Evolutionary conservation across 1,284 basidiomycete genomes (phyloP), one percentile per base, ranked within the genome.

Genomic region (Cryptococcus maquisensis): DNA sequence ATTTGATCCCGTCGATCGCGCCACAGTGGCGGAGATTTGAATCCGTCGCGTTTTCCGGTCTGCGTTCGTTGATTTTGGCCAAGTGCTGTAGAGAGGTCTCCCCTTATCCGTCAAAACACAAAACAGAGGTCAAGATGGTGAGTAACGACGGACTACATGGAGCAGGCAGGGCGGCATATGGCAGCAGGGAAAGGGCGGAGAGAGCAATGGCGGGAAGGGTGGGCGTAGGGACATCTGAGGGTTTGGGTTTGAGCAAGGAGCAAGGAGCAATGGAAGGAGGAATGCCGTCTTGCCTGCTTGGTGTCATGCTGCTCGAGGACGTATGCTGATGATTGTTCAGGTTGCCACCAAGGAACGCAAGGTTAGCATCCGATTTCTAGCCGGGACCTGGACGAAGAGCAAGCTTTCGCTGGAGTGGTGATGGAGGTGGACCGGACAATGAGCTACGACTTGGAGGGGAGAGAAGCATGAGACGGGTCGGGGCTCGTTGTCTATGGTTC

Each of bases 301-400:
- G n/a, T 54, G n/a, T 13, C 23, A n/a, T 18, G 48, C 52, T 50
- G 38, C 36, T 28, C 23, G 18, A 43, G 18, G 26, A 32, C 16
- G 9, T 46, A 1, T n/a, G 55, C 58, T 60, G 48, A 57, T 28
- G 20, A 21, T 32, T 37, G 42, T 23, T 40, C 41, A 62, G 60
- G 57, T 55, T 54, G 55, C 61, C 54, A 62, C 54, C 41, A 58
- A 47, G 46, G 61, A 62, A 54, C 52, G 57, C 51, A 62, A 62
- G 58, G 61, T 62, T 50, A 60, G 61, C 55, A 38, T 39, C 21
- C 38, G 24, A 38, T 35, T 32, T 21, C 18, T 16, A 24, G 49
- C 23, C 21, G 51, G 38, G 36, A 43, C 12, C 16, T 18, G 46
- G 43, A 45, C 16, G 32, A 38, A 20, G 13, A 39, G 13, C n/a